Conservation (phyloP, 306 rosid species). For the Lagenaria siceraria region DNA sequence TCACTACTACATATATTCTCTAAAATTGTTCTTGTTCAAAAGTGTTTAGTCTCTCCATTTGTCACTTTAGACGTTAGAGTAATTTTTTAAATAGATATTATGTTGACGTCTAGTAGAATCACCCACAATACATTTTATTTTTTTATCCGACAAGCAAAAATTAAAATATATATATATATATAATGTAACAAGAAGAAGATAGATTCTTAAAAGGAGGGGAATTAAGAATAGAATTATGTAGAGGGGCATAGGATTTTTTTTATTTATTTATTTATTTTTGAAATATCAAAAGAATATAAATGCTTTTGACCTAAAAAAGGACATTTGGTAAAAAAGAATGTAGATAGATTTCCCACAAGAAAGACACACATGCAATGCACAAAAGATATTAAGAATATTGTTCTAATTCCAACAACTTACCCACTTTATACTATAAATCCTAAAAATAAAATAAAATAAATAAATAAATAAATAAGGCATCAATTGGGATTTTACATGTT, state of each 20-base stretch:
- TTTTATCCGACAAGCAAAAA: background rate
- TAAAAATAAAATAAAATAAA: background rate
- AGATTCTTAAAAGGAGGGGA: background rate
- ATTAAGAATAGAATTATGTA: background rate
- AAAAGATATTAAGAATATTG: background rate
- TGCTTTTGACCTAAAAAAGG: background rate
- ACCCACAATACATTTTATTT: too few relatives aligned
- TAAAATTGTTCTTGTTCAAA: background rate
- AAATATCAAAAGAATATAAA: background rate
- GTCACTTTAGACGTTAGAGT: background rate
- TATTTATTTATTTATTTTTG: too few relatives aligned
- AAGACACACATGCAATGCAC: background rate
- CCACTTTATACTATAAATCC: background rate
- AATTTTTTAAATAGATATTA: background rate
- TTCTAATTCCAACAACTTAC: slow-evolving; percentile 1
- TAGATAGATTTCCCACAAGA: background rate
- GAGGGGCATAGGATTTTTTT: background rate
- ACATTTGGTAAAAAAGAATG: background rate
- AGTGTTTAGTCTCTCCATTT: background rate
- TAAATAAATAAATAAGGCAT: too few relatives aligned
- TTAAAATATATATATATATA: background rate
- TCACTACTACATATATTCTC: background rate
- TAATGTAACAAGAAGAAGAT: background rate
- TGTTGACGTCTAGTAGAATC: background rate
- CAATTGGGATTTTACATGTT: background rate